Evolutionary conservation across 2,329 filamentous ascomycete species (phyloP).

Genomic region (Fusarium palustre): DNA sequence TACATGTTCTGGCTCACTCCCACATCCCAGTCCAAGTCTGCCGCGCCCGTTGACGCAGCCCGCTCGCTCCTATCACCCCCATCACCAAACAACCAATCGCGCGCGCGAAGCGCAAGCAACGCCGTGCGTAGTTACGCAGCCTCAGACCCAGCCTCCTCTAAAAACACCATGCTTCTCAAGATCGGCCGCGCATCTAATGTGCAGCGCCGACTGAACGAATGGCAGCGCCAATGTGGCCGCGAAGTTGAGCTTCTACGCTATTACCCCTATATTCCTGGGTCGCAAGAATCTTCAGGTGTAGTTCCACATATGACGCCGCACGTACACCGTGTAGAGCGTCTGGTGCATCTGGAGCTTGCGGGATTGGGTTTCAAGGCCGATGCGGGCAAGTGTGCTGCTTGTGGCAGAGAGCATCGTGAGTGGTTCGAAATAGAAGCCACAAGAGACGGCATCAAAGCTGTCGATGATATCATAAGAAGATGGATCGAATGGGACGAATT

Average conservation of each 20-base stretch:
- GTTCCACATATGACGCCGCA: conserved; percentile 80
- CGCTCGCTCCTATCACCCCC: conserved; percentile 69
- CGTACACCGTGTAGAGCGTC: conserved; percentile 85
- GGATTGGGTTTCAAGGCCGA: conserved; percentile 67
- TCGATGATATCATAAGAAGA: conserved; percentile 77
- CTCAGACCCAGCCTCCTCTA: conserved; percentile 39
- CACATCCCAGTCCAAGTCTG: conserved; percentile 56
- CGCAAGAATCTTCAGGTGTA: conserved; percentile 44
- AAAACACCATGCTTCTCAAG: conserved; percentile 72
- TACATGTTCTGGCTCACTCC: conserved; percentile 99
- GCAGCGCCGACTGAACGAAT: conserved; percentile 89
- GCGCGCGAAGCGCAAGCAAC: conserved; percentile 64
- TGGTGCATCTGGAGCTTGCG: conserved; percentile 91
- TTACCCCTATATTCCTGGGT: conserved; percentile 81
- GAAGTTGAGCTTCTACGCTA: conserved; percentile 88
- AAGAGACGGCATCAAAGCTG: conserved; percentile 74
- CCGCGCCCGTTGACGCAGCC: conserved; percentile 68
- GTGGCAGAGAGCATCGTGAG: conserved; percentile 87
- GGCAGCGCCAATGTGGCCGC: conserved; percentile 93
- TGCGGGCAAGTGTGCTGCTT: conserved; percentile 74
- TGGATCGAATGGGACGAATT: conserved; percentile 88
- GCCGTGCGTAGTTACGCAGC: conserved; percentile 64
- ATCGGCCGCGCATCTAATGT: conserved; percentile 82
- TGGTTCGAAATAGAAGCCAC: conserved; percentile 93
- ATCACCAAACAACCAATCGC: conserved; percentile 50